Conservation (phyloP, 768 basidiomycete genomes). For the Panellus pusillus region DNA sequence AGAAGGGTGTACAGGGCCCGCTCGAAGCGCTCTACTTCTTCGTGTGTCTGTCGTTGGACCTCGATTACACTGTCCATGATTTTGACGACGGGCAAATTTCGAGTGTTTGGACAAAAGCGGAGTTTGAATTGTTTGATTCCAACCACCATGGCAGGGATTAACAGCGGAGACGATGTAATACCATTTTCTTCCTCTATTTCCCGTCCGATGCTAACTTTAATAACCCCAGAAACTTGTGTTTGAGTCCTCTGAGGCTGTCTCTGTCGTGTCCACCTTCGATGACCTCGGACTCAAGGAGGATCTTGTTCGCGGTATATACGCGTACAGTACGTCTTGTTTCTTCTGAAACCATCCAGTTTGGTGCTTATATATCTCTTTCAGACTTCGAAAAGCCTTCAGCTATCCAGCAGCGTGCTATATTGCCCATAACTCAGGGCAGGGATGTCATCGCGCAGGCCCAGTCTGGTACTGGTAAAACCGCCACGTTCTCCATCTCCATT, state of each 20-base stretch:
- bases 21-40: conserved; percentile 93
- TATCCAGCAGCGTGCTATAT: conserved; percentile 96
- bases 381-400: conserved; percentile 99
- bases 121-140: conserved; percentile 59
- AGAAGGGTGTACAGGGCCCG: conserved; percentile 82
- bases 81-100: conserved; percentile 12
- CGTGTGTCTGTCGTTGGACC: conserved; percentile 92
- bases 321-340: conserved; percentile 72
- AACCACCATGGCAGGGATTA: conserved; percentile 76
- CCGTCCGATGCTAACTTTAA: conserved; percentile 10
- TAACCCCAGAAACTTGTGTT: conserved; percentile 73
- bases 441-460: conserved; percentile 99
- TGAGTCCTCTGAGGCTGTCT: conserved; percentile 91
- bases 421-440: conserved; percentile 92
- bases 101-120: conserved; percentile 5
- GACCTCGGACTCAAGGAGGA: conserved; percentile 93
- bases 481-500: conserved; percentile 97
- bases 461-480: conserved; percentile 99
- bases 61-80: conserved; percentile 93
- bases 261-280: conserved; percentile 86
- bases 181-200: conserved; percentile 16
- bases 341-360: not conserved
- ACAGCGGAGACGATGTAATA: conserved; percentile 80
- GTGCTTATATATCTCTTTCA: conserved; percentile 17
- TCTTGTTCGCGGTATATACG: conserved; percentile 94